Base-by-base conservation (phyloP, 345 rosid genomes). In the Salix dunnii region DNA sequence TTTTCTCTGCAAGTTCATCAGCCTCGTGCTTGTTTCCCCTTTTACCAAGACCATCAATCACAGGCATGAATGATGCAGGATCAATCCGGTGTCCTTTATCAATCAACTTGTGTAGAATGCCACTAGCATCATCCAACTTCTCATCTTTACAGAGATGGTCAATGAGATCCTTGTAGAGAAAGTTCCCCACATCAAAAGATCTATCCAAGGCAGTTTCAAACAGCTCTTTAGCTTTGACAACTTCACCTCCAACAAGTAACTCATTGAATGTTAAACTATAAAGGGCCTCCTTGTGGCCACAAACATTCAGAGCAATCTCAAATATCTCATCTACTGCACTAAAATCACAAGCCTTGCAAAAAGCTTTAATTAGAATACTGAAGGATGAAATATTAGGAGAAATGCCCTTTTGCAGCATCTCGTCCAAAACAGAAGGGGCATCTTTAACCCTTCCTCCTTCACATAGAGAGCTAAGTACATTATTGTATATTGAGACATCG, bases 21-120 rank as follows among this genome's bases (percentile, higher is more conserved):
- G 93, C 97, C 70, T 92, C 89, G 23, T 81, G 85, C 83, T 92
- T 92, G 70, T 85, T 87, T 80, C 97, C 98, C 73, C 61, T 79
- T 72, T 86, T 84, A 74, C 86, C 84, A 73, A 91, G 83, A 80
- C 89, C 94, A 84, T 96, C 98, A 77, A 96, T 90, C 79, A 96
- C 93, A 61, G 97, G 92, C 94, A 96, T 90, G 78, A 92, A 90
- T 75, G 91, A 81, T 66, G 98, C 95, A 81, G 94, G 94, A 86
- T 92, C 97, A 85, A 93, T 85, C 68, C 74, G 82, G 78, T 88
- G 88, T 80, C 95, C 92, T 80, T 81, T 90, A 38, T 85, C 88
- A 67, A 90, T 86, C 94, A 96, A 83, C 83, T 78, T 89, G 67
- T 76, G 77, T 62, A 96, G 83, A 83, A 93, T 79, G 70, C 74